Conservation (phyloP, 306 rosid genomes). For the Medicago arabica region DNA sequence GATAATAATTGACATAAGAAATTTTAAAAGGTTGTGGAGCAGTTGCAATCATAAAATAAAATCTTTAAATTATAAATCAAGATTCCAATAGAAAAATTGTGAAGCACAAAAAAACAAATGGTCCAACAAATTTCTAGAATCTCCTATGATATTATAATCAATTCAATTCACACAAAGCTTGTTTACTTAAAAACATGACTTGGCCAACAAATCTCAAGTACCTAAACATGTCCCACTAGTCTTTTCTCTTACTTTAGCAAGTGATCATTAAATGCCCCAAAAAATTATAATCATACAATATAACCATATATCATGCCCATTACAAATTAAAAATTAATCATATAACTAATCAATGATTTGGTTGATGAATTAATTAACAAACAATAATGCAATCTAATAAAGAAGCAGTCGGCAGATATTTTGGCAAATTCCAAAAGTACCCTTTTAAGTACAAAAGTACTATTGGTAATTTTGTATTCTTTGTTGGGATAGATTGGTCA, state of each 20-base stretch:
- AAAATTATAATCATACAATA: slow-evolving; percentile 39
- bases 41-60: slow-evolving; percentile 64
- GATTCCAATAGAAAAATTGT: slow-evolving; percentile 46
- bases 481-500: slow-evolving; percentile 40
- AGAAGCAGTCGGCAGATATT: slow-evolving; percentile 49
- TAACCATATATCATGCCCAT: neutral
- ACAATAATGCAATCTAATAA: slow-evolving; percentile 35
- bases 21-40: slow-evolving; percentile 56
- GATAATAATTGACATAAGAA: slow-evolving; percentile 42
- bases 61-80: slow-evolving; percentile 50
- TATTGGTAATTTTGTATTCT: neutral
- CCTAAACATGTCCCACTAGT: slow-evolving; percentile 66
- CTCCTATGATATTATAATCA: slow-evolving; percentile 46
- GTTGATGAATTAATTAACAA: too few relatives aligned
- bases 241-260: slow-evolving; percentile 47
- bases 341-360: neutral
- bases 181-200: slow-evolving; percentile 62
- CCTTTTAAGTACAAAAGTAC: slow-evolving; percentile 33
- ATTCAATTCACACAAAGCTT: slow-evolving; percentile 52
- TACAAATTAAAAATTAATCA: slow-evolving; percentile 7
- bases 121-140: slow-evolving; percentile 72
- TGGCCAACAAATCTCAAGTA: slow-evolving; percentile 61
- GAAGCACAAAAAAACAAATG: slow-evolving; percentile 45
- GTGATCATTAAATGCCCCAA: slow-evolving; percentile 50
- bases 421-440: slow-evolving; percentile 31